phyloP scores from a whole-genome alignment of 1,284 basidiomycete genomes.

The Malassezia equina region DNA sequence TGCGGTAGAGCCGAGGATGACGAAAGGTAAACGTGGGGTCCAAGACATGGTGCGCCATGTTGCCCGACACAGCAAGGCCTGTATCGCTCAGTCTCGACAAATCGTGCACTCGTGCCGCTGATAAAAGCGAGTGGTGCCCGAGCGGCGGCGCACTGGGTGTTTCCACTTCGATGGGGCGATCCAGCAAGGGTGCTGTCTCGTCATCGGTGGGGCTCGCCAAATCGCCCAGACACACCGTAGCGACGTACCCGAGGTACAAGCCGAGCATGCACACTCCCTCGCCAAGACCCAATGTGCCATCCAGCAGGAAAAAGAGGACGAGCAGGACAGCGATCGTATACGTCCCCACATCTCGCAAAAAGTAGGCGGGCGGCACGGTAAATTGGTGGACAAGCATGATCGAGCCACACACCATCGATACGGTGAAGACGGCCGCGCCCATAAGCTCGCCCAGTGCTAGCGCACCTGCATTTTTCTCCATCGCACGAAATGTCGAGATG shows the following conservation, averaged over 20 bases:
- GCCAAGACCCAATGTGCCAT: constrained; percentile 62
- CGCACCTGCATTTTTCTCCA: constrained; percentile 72
- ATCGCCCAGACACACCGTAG: constrained; percentile 46
- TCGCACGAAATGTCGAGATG: constrained; percentile 87
- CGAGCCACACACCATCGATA: constrained; percentile 81
- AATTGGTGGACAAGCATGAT: constrained; percentile 95
- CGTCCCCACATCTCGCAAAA: constrained; percentile 86
- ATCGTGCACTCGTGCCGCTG: constrained; percentile 1
- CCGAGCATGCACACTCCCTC: constrained; percentile 66
- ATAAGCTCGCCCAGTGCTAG: constrained; percentile 88
- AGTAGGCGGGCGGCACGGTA: constrained; percentile 65
- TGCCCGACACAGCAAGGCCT: neutral
- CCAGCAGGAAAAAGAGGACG: constrained; percentile 66
- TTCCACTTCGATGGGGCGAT: neutral
- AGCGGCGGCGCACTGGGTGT: neutral
- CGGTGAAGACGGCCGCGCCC: constrained; percentile 89
- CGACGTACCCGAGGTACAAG: constrained; percentile 60
- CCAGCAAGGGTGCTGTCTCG: neutral
- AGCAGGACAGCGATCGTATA: constrained; percentile 69
- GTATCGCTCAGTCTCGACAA: neutral
- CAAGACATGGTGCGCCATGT: neutral
- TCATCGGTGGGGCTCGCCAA: constrained; percentile 41
- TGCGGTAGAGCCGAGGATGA: neutral
- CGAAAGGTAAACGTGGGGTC: neutral
- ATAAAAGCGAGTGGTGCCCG: constrained; percentile 2